Percentiles rank a stretch among this genome's conserved stretches.
Evolutionary conservation across 1,139 yeast genomes (phyloP).

Genomic region (Geotrichum bryndzae): DNA sequence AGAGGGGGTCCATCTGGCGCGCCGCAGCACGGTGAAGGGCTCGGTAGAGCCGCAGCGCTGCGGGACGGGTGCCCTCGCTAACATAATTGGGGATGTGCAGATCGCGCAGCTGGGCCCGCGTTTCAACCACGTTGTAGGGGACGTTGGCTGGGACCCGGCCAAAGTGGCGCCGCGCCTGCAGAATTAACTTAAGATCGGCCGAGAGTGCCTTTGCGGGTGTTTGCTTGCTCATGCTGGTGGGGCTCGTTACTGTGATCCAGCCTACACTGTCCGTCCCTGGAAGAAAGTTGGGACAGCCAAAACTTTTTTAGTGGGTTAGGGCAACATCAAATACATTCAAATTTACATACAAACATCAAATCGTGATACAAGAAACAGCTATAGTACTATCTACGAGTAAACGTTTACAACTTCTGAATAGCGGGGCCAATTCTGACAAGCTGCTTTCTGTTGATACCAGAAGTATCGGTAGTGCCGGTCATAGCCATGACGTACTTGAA

Average conservation of each 20-base stretch:
- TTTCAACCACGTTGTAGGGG: neutral
- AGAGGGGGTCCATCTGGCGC: slow-evolving; percentile 24
- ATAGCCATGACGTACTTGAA: slow-evolving; percentile 33
- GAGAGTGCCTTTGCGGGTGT: neutral
- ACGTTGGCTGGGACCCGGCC: neutral
- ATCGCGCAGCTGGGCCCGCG: neutral
- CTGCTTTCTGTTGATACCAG: slow-evolving; percentile 23
- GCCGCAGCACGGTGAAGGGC: slow-evolving; percentile 18
- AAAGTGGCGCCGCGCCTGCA: slow-evolving; percentile 1
- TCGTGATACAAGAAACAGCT: neutral
- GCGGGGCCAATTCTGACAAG: slow-evolving; percentile 30
- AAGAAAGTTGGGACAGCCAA: neutral
- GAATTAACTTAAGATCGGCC: neutral
- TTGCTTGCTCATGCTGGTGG: neutral
- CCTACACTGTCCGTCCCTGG: neutral
- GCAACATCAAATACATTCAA: neutral
- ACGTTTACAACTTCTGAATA: slow-evolving; percentile 22
- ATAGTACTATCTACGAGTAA: neutral
- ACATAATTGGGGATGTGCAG: slow-evolving; percentile 5
- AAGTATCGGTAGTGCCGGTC: slow-evolving; percentile 26
- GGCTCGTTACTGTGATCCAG: neutral
- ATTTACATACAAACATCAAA: neutral
- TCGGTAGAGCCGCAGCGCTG: slow-evolving; percentile 20
- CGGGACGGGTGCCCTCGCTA: slow-evolving; percentile 11
- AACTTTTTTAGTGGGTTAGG: neutral